Evolutionary conservation across 768 basidiomycete species (phyloP), one percentile per base, ranked within the genome.

Genomic region (Candolleomyces aberdarensis): DNA sequence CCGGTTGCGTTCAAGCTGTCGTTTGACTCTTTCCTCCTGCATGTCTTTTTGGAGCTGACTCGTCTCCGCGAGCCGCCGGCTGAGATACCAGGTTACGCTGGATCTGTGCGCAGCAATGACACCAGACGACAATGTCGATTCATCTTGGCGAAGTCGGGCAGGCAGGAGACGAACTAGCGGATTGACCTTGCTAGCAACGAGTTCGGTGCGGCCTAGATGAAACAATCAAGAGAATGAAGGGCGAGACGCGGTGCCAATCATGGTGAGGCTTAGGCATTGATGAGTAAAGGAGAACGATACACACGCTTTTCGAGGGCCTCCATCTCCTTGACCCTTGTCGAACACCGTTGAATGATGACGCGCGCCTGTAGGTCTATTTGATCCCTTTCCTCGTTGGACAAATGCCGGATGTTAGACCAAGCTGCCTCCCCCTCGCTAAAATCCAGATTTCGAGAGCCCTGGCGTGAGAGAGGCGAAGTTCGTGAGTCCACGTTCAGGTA

Each of bases 331-430:
- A 98, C 89, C 65, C 92, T 80, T 64, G 96, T 91, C 36, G 92
- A 86, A 76, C 94, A 97, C 57, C 88, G 84, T 54, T 87, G 83
- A 53, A 98, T 78, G 58, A 97, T 89, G 67, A 94, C 83, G 65
- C 91, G 88, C 36, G 93, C 90, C 70, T 96, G 91, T 62, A 95
- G 76, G 80, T 99, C 97, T 57, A 99, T 92, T 75, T 97, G 94
- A 75, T 98, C 96, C 62, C 96, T 82, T 72, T 99, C 96, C 63
- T 92, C 86, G 69, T 98, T 95, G 9, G 86, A 86, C 6, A 99
- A 82, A 67, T 88, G 78, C 63, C 83, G 85, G 56, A 92, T 78
- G 56, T 82, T 82, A 17, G 80, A 72, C 89, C 89, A 92, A 49
- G 79, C 76, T 51, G 81, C 70, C 56, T 76, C 76, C 22, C 70